These are phyloP conservation scores for Echria macrotheca DNA, from an alignment of 495 filamentous ascomycete genomes.

Conservation along the genomic window DNA sequence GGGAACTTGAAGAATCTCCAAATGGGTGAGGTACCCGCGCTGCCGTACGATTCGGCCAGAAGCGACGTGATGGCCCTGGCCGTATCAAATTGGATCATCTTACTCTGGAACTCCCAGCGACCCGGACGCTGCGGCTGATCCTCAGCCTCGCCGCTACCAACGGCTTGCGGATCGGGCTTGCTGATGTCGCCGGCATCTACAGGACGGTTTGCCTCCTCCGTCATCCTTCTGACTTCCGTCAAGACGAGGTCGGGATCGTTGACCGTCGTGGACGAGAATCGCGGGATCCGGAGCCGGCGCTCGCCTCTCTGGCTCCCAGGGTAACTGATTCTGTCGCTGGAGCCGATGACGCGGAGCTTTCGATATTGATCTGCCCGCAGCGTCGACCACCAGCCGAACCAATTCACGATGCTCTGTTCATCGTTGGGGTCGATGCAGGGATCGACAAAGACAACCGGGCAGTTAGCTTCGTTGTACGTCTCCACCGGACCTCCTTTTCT, in stretches of 20 bases:
- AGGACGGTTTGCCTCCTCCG: no score
- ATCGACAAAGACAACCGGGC: constrained; percentile 37
- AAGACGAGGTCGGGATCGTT: constrained; percentile 36
- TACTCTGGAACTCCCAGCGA: no score
- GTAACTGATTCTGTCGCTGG: constrained; percentile 20
- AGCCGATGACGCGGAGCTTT: constrained; percentile 45
- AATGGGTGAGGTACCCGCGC: no score
- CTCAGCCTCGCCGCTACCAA: no score
- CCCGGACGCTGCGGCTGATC: no score
- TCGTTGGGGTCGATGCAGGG: constrained; percentile 44
- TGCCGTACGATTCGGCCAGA: no score
- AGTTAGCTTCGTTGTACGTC: constrained; percentile 35
- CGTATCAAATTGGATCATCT: no score
- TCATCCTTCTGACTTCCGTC: constrained; percentile 15
- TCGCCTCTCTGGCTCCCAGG: constrained; percentile 25
- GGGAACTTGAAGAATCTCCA: constrained; percentile 27
- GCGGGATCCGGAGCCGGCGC: constrained; percentile 32
- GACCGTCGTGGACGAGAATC: constrained; percentile 31
- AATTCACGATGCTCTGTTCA: constrained; percentile 48
- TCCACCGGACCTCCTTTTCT: constrained; percentile 9
- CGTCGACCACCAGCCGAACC: constrained; percentile 50
- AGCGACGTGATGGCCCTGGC: no score
- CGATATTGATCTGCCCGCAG: constrained; percentile 40
- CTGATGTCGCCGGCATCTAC: no score
- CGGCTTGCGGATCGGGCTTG: no score